These are phyloP conservation scores for Elsinoe necatrix DNA, from an alignment of 2,329 filamentous ascomycete species.

Conservation along the genomic window DNA sequence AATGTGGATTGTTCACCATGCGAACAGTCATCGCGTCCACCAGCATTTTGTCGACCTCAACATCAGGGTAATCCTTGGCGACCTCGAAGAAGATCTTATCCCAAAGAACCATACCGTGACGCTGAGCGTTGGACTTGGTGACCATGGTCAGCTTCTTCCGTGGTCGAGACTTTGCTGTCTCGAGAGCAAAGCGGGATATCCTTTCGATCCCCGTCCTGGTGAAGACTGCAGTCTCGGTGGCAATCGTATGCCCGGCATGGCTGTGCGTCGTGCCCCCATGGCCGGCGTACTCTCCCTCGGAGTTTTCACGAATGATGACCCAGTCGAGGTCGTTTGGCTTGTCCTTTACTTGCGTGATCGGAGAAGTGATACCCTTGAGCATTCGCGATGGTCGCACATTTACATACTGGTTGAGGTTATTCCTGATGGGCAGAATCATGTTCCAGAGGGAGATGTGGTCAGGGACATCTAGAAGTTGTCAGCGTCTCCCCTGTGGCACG, in stretches of 20 bases:
- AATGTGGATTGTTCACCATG: slow-evolving; percentile 40
- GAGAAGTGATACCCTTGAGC: slow-evolving; percentile 35
- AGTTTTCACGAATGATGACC: slow-evolving; percentile 42
- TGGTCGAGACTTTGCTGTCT: slow-evolving; percentile 36
- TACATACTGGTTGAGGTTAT: slow-evolving; percentile 59
- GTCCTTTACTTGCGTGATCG: slow-evolving; percentile 31
- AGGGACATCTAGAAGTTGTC: slow-evolving; percentile 45
- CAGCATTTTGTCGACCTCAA: slow-evolving; percentile 42
- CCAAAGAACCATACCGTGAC: slow-evolving; percentile 44
- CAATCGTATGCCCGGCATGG: slow-evolving; percentile 33
- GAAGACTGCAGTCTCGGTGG: slow-evolving; percentile 42
- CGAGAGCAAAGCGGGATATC: slow-evolving; percentile 43
- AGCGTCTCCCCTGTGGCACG: neutral
- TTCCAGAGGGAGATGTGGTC: slow-evolving; percentile 62
- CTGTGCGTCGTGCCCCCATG: slow-evolving; percentile 39
- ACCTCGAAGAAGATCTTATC: slow-evolving; percentile 40
- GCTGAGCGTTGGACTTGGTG: slow-evolving; percentile 42
- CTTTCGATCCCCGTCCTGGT: slow-evolving; percentile 38
- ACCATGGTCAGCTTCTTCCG: slow-evolving; percentile 43
- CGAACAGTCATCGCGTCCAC: slow-evolving; percentile 44
- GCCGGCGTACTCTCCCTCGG: slow-evolving; percentile 42
- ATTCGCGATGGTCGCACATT: slow-evolving; percentile 52
- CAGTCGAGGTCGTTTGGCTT: slow-evolving; percentile 36
- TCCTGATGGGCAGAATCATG: slow-evolving; percentile 57
- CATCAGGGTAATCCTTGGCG: slow-evolving; percentile 38